Conservation (phyloP, 2,329 filamentous ascomycete genomes). For the Scleromitrula shiraiana region DNA sequence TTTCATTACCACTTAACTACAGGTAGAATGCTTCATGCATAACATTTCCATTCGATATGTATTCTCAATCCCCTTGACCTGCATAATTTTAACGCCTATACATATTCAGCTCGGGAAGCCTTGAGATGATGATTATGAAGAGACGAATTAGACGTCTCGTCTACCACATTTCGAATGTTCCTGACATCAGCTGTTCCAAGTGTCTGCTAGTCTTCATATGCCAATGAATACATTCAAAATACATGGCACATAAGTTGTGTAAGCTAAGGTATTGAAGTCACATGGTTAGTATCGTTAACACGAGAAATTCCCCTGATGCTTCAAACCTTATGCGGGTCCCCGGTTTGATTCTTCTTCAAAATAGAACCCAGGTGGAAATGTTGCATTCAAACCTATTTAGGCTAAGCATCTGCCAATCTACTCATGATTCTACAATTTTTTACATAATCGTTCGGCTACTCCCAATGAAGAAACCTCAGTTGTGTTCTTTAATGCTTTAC, state of each 20-base stretch:
- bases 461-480: too few relatives aligned
- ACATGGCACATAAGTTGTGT: not conserved
- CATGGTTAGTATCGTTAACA: not conserved
- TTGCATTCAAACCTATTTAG: not conserved
- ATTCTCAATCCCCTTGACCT: not conserved
- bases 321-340: not conserved
- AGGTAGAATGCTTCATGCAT: not conserved
- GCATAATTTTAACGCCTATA: not conserved
- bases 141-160: constrained; percentile 2
- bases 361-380: not conserved
- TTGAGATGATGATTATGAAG: not conserved
- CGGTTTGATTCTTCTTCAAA: too few relatives aligned
- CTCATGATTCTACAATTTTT: not conserved
- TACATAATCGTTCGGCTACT: not conserved
- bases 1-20: not conserved
- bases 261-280: not conserved
- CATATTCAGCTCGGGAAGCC: not conserved
- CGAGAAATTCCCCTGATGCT: not conserved
- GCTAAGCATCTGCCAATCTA: not conserved
- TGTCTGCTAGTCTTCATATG: not conserved
- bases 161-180: constrained; percentile 3
- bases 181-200: constrained; percentile 6
- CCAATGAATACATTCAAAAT: not conserved
- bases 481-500: too few relatives aligned
- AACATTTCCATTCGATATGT: not conserved